Evolutionary conservation across 2,329 filamentous ascomycete species (phyloP), one percentile per base, ranked within the genome.

Genomic region (Cladosporium sp.): DNA sequence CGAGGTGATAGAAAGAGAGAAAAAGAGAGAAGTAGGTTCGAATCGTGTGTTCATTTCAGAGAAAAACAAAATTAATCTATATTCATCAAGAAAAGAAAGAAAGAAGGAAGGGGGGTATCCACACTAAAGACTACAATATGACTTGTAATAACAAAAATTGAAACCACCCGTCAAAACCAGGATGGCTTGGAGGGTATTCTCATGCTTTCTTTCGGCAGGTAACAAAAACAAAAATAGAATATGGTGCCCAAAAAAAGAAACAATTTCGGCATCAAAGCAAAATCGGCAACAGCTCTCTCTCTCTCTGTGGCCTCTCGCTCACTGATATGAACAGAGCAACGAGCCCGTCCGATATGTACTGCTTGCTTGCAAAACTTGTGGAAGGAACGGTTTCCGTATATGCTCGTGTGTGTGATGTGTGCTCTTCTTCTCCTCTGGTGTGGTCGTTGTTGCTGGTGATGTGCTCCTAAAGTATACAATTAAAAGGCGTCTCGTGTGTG

Each of bases 81-180:
- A 54, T 54, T 32, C 51, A 14, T 54, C 51, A 28, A 28, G 16
- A 18, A 14, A n/a, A 30, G 25, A 10, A 25, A 39, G 13, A 14
- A 39, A 57, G 39, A 32, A 57, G 39, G 32, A 7, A 25, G 32
- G 30, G 54, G 64, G 64, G 58, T 48, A 61, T 61, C 43, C 32
- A 51, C 58, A 61, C 43, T 36, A 51, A 60, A 25, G n/a, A 46
- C 58, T 28, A 43, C 36, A 30, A 48, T 32, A 43, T 10, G 25
- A n/a, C n/a, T 30, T 18, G n/a, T 21, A 28, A 7, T 43, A n/a
- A 49, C 39, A 61, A 51, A 11, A 60, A 25, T 18, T n/a, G 4
- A 23, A 58, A 26, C 32, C 34, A 30, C 26, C 26, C 23, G 16
- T 21, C 49, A 25, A 48, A 48, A 25, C 23, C 23, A 46, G 34